These are phyloP conservation scores for Colletotrichum orchidophilum DNA, from an alignment of 2,329 filamentous ascomycete species.

Conservation along the genomic window DNA sequence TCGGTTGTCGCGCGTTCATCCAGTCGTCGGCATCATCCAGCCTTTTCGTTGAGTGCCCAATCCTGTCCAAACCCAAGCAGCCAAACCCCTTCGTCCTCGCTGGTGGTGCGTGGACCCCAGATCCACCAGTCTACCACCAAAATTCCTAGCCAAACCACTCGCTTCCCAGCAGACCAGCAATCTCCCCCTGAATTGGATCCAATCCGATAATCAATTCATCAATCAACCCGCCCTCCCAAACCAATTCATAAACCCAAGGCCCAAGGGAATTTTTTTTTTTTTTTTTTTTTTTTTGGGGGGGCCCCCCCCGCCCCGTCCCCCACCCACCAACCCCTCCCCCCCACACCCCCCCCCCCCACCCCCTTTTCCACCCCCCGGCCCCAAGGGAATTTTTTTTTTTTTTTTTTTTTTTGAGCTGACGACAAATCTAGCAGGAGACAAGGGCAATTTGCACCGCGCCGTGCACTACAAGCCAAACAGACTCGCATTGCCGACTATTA, in stretches of 20 bases:
- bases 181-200: conserved; percentile 33
- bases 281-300: too few species aligned
- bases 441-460: not conserved
- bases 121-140: conserved; percentile 28
- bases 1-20: conserved; percentile 5
- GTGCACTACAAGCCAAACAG: conserved; percentile 14
- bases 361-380: not conserved
- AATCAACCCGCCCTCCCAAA: conserved; percentile 19
- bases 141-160: conserved; percentile 29
- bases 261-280: too few species aligned
- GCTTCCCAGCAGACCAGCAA: conserved; percentile 29
- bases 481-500: conserved; percentile 19
- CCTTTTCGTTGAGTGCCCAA: conserved; percentile 2
- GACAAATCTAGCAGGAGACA: not conserved
- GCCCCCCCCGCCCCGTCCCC: too few species aligned
- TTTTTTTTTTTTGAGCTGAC: not conserved
- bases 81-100: conserved; percentile 27
- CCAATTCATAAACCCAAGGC: too few species aligned
- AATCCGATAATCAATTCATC: conserved; percentile 21
- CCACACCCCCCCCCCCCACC: not conserved
- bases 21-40: conserved; percentile 21
- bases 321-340: conserved; percentile 12
- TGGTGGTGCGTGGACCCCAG: conserved; percentile 26
- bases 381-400: not conserved
- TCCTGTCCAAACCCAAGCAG: conserved; percentile 18